These are phyloP conservation scores for Stephanodiscus triporus DNA, from an alignment of 108 stramenopile species.

Conservation along the genomic window DNA sequence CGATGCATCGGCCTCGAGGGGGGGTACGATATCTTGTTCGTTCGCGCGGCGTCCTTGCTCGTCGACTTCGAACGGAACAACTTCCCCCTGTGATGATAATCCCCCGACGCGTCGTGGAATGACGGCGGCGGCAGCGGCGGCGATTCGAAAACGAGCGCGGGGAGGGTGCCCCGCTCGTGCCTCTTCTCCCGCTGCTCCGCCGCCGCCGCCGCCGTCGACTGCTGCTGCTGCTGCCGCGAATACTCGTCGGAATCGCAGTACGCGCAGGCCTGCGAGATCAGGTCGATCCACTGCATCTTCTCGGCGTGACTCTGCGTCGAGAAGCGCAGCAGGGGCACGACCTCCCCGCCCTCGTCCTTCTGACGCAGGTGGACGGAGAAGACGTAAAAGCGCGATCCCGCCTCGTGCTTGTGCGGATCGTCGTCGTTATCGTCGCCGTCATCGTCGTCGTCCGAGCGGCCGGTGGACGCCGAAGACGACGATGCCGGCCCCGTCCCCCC, in stretches of 20 bases:
- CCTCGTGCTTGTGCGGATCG: constrained; percentile 43
- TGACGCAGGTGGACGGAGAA: constrained; percentile 74
- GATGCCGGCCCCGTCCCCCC: constrained; percentile 1
- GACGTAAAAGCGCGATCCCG: constrained; percentile 78
- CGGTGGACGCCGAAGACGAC: background rate
- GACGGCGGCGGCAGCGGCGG: constrained; percentile 41
- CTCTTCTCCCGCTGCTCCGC: constrained; percentile 31
- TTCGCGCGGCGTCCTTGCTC: constrained; percentile 48
- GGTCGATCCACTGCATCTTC: constrained; percentile 75
- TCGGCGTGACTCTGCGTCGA: constrained; percentile 70
- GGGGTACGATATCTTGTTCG: constrained; percentile 62
- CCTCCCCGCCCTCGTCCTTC: constrained; percentile 15
- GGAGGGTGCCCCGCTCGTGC: constrained; percentile 28
- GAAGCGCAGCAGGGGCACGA: constrained; percentile 79
- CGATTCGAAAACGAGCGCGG: constrained; percentile 37
- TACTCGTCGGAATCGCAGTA: constrained; percentile 77
- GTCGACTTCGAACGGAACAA: constrained; percentile 55
- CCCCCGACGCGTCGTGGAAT: background rate
- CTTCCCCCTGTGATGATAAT: constrained; percentile 43
- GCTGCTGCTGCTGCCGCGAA: constrained; percentile 41
- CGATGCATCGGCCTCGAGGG: constrained; percentile 77
- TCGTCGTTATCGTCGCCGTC: background rate
- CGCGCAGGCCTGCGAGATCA: constrained; percentile 73
- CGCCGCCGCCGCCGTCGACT: constrained; percentile 4
- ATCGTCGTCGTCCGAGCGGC: background rate